Base-by-base conservation (phyloP, 352 stramenopile species). In the Phytophthora uliginosa region DNA sequence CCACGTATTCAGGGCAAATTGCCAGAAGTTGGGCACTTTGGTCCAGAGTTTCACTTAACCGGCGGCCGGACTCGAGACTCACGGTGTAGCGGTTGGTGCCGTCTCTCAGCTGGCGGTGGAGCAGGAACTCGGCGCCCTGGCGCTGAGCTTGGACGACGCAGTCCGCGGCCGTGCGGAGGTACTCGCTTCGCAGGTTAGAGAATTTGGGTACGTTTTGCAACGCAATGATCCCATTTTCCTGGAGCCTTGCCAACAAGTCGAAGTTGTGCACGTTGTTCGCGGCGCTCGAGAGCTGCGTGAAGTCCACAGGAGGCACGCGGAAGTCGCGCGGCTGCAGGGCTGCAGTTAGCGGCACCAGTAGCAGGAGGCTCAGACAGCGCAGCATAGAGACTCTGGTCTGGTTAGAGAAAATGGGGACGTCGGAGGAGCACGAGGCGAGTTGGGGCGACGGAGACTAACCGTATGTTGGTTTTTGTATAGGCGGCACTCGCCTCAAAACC, bases 61-160 rank as follows among this genome's bases (percentile, higher is more conserved):
- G 76, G 4, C 77, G 75, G 1, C 86, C 87, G 0, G 82, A 86
- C 47, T 92, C 79, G 8, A 88, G 83, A 59, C 86, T 94, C 67
- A 95, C 86, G 0, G 88, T 95, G 72, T 86, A 91, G 8, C 88
- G 82, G 51, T 86, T 77, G n/a, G 88, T 94, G 65, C 82, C 84
- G 71, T 95, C 88, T 55, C 82, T 68, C 34, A 95, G 74, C 55
- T 83, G 78, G 15, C 84, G 85, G 74, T 91, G 82, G 22, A 91
- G 79, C 51, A 94, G 71, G 62, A 94, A 94, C 67, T 89, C 83
- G 36, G 82, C 79, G 34, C 77, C 83, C 70, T 86, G 67, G 38
- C 65, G 60, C 42, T 88, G 71, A 4, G 81, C 82, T 42, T 81
- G 56, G 36, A 92, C 82, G 13, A 83, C 85, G 47, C 89, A 96